Percentiles rank a stretch among this genome's conserved stretches.
Evolutionary conservation across 306 rosid genomes (phyloP).

Genomic region (Fragaria iinumae): DNA sequence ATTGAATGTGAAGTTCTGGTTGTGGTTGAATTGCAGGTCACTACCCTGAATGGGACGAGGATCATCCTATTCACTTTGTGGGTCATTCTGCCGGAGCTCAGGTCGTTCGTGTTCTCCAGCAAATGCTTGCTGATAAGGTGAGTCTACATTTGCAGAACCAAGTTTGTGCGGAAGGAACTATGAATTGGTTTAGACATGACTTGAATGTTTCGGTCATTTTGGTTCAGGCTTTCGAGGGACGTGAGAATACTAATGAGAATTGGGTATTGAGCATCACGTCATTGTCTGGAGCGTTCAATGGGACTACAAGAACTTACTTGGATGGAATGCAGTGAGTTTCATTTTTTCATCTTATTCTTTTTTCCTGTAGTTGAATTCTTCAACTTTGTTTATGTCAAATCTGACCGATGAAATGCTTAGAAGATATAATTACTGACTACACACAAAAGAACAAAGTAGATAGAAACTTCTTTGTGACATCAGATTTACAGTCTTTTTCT

Average conservation of each 20-base stretch:
- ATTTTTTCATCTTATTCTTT: slow-evolving; percentile 5
- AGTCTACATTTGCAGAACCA: slow-evolving; percentile 10
- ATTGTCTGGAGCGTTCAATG: slow-evolving; percentile 95
- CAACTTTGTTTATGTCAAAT: background rate
- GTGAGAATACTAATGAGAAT: slow-evolving; percentile 69
- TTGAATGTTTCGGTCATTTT: slow-evolving; percentile 18
- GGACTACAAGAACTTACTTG: slow-evolving; percentile 87
- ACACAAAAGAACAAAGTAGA: background rate
- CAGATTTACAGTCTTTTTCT: background rate
- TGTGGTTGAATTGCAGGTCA: slow-evolving; percentile 56
- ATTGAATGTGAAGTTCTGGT: slow-evolving; percentile 11
- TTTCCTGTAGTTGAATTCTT: background rate
- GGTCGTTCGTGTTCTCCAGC: slow-evolving; percentile 88
- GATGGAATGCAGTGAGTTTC: slow-evolving; percentile 96
- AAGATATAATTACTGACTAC: background rate
- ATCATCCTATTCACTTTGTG: slow-evolving; percentile 91
- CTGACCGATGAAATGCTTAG: background rate
- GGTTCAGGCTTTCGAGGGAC: slow-evolving; percentile 73
- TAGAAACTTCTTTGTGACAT: background rate
- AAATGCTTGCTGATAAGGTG: slow-evolving; percentile 98
- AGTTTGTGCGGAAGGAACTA: slow-evolving; percentile 4
- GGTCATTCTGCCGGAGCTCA: slow-evolving; percentile 98
- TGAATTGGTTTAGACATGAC: background rate
- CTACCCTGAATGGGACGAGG: slow-evolving; percentile 97
- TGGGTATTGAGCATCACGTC: slow-evolving; percentile 86